Conservation (phyloP, 2,329 filamentous ascomycete genomes). For the Cladobotryum mycophilum region DNA sequence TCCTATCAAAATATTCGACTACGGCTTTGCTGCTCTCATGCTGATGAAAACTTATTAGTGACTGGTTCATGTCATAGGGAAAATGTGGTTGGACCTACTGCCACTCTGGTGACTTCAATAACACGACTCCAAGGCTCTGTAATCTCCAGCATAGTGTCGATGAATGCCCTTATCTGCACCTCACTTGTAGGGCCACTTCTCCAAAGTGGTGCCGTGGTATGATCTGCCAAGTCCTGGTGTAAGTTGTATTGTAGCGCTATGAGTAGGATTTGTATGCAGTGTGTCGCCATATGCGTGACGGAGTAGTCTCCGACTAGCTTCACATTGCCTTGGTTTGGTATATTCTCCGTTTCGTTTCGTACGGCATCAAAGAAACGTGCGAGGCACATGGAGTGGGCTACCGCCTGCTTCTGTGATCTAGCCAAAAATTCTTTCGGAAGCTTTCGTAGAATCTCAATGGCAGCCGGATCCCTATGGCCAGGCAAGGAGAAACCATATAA, state of each 20-base stretch:
- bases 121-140: conserved; percentile 28
- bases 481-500: conserved; percentile 35
- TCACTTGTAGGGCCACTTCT: conserved; percentile 27
- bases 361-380: conserved; percentile 32
- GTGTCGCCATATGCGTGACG: conserved; percentile 25
- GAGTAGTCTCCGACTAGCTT: conserved; percentile 26
- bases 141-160: conserved; percentile 28
- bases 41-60: conserved; percentile 12
- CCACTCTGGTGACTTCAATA: conserved; percentile 22
- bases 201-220: conserved; percentile 33
- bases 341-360: conserved; percentile 22
- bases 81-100: conserved; percentile 16
- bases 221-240: conserved; percentile 27
- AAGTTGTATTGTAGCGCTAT: conserved; percentile 30
- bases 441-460: conserved; percentile 26
- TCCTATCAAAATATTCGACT: conserved; percentile 27
- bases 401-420: conserved; percentile 33
- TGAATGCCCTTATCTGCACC: conserved; percentile 24
- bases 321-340: conserved; percentile 18
- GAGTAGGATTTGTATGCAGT: conserved; percentile 28
- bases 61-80: neutral
- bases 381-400: conserved; percentile 32
- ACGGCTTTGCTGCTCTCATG: conserved; percentile 24
- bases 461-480: conserved; percentile 26
- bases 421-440: conserved; percentile 31